A percentile compares a stretch with the other conserved stretches of the same genome.
These are phyloP conservation scores for Hansenula sp. DNA, from an alignment of 1,139 yeast genomes.

Conservation along the genomic window DNA sequence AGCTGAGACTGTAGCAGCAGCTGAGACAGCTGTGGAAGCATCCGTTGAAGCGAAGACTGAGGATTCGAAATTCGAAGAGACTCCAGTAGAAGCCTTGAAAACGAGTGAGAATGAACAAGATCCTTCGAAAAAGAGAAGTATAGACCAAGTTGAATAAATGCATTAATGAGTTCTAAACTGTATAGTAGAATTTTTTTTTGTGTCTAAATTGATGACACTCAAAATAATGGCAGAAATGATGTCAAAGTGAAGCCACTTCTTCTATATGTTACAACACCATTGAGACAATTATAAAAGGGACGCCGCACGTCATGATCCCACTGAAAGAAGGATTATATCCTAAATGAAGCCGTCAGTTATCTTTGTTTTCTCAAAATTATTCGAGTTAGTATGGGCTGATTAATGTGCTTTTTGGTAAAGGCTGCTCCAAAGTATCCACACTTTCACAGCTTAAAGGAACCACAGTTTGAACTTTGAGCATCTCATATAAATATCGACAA, in stretches of 20 bases:
- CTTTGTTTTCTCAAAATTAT: no score
- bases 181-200: no score
- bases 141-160: neutral
- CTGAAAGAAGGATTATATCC: no score
- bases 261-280: no score
- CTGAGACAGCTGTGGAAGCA: no score
- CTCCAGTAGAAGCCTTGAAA: neutral
- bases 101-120: neutral
- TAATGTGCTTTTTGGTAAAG: no score
- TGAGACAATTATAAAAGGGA: no score
- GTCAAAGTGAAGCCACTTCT: neutral
- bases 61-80: neutral
- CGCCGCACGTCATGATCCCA: no score
- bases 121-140: neutral
- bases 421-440: neutral
- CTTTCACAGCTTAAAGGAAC: neutral
- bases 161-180: neutral
- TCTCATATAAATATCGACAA: neutral
- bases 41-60: neutral
- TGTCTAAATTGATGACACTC: neutral
- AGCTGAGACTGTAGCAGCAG: neutral
- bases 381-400: no score
- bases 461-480: neutral
- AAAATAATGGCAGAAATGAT: neutral
- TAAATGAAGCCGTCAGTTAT: no score